A percentile compares a stretch with the other conserved stretches of the same genome.
Evolutionary conservation across 1,284 basidiomycete genomes (phyloP).

Genomic region (Malassezia brasiliensis): DNA sequence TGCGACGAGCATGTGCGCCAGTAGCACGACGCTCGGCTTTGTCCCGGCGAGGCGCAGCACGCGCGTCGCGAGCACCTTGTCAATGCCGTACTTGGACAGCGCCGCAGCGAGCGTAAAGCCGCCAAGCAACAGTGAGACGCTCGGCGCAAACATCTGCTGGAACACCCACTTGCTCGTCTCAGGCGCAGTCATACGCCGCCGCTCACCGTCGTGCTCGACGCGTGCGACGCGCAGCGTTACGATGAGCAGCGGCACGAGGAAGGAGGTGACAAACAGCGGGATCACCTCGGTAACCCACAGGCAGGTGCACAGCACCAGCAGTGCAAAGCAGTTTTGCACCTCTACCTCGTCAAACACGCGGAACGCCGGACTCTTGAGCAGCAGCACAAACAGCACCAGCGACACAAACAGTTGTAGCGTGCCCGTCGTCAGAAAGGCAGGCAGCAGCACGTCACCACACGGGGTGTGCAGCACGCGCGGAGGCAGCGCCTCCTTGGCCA

Average conservation of each 20-base stretch:
- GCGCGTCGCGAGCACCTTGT: constrained; percentile 77
- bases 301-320: constrained; percentile 81
- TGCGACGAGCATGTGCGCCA: constrained; percentile 91
- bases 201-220: constrained; percentile 52
- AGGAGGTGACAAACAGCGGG: constrained; percentile 89
- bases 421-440: constrained; percentile 36
- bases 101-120: constrained; percentile 99
- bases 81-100: constrained; percentile 91
- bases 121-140: constrained; percentile 63
- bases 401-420: constrained; percentile 40
- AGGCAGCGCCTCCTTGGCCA: constrained; percentile 6
- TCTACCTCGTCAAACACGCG: constrained; percentile 56
- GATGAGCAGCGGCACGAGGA: constrained; percentile 77
- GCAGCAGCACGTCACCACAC: constrained; percentile 26
- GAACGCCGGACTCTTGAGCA: constrained; percentile 41
- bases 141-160: constrained; percentile 65
- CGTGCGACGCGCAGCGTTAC: constrained; percentile 76
- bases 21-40: constrained; percentile 70
- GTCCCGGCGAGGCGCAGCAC: constrained; percentile 83
- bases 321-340: constrained; percentile 82
- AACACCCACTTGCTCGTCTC: constrained; percentile 72
- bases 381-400: constrained; percentile 30
- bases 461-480: constrained; percentile 24
- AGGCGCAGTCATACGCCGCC: constrained; percentile 56
- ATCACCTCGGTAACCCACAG: constrained; percentile 97